Percentiles rank a stretch among this genome's conserved stretches.
phyloP scores from a whole-genome alignment of 176 grass and related monocot genomes.

The Leersia perrieri region DNA sequence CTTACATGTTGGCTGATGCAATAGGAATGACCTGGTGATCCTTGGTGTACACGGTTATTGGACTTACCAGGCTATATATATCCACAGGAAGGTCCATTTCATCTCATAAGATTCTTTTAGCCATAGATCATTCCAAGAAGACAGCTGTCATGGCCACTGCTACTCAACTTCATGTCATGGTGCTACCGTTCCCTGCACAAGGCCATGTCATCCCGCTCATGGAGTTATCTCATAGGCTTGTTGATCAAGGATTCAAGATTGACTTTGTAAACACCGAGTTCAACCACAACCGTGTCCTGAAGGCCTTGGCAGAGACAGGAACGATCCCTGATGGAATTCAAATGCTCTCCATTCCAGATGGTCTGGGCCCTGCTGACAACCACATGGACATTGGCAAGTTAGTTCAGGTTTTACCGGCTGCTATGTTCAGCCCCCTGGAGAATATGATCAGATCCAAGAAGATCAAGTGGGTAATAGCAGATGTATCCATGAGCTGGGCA shows the following conservation, averaged over 20 bases:
- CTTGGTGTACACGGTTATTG: slow-evolving; percentile 11
- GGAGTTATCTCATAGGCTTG: slow-evolving; percentile 51
- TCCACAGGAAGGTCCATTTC: slow-evolving; percentile 2
- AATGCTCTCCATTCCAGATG: slow-evolving; percentile 64
- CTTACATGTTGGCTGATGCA: slow-evolving; percentile 21
- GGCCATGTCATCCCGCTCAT: slow-evolving; percentile 74
- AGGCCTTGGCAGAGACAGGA: slow-evolving; percentile 36
- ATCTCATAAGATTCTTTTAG: background rate
- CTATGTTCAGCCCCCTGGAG: slow-evolving; percentile 45
- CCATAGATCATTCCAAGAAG: background rate
- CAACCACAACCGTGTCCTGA: slow-evolving; percentile 44
- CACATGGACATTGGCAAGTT: slow-evolving; percentile 41
- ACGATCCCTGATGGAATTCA: slow-evolving; percentile 33
- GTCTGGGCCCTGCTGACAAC: slow-evolving; percentile 55
- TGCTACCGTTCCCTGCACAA: slow-evolving; percentile 57
- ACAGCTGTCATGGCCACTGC: slow-evolving; percentile 24
- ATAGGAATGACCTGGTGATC: background rate
- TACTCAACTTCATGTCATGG: slow-evolving; percentile 51
- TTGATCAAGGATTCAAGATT: slow-evolving; percentile 46
- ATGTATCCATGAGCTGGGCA: slow-evolving; percentile 47
- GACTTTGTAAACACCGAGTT: slow-evolving; percentile 68
- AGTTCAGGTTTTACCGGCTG: slow-evolving; percentile 13
- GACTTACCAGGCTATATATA: background rate
- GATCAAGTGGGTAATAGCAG: slow-evolving; percentile 50
- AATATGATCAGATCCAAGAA: slow-evolving; percentile 39